These are phyloP conservation scores for Globisporangium takayamanum DNA, from an alignment of 352 stramenopile species.

Conservation along the genomic window DNA sequence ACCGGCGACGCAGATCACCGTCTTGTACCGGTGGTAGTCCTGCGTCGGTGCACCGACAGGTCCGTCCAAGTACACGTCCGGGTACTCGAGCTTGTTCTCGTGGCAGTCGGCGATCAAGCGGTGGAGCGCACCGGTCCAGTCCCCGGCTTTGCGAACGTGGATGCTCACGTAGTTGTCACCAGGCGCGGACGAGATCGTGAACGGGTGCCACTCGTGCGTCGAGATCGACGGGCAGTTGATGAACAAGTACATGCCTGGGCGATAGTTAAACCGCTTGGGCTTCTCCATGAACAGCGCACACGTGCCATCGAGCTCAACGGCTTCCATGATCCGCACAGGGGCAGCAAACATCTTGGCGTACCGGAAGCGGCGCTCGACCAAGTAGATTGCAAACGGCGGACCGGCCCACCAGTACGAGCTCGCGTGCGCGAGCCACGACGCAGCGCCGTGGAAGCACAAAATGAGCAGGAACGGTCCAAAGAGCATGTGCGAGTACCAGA, in stretches of 20 bases:
- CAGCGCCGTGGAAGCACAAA: conserved; percentile 52
- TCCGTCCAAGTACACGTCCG: conserved; percentile 65
- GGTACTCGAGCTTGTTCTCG: conserved; percentile 54
- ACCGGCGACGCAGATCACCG: conserved; percentile 61
- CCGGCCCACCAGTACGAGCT: conserved; percentile 63
- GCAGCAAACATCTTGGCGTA: conserved; percentile 67
- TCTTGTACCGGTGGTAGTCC: conserved; percentile 73
- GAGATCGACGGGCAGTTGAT: conserved; percentile 83
- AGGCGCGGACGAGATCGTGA: conserved; percentile 87
- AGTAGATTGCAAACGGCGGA: conserved; percentile 63
- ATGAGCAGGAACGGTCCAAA: conserved; percentile 66
- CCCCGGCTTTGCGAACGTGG: conserved; percentile 67
- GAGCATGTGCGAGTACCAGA: conserved; percentile 82
- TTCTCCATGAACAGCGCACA: conserved; percentile 75
- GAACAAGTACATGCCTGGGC: conserved; percentile 85
- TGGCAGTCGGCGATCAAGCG: conserved; percentile 60
- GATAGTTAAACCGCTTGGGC: conserved; percentile 62
- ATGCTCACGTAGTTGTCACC: conserved; percentile 78
- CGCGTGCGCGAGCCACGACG: conserved; percentile 49
- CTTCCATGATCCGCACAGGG: conserved; percentile 60
- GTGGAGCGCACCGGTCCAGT: conserved; percentile 64
- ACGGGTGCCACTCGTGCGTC: conserved; percentile 86
- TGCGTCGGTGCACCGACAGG: conserved; percentile 69
- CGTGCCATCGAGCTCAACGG: conserved; percentile 57
- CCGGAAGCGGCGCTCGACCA: conserved; percentile 60